A percentile compares a stretch with the other conserved stretches of the same genome.
These are phyloP conservation scores for Tubosaeta brunneosetosa DNA, from an alignment of 768 basidiomycete species.

Conservation along the genomic window DNA sequence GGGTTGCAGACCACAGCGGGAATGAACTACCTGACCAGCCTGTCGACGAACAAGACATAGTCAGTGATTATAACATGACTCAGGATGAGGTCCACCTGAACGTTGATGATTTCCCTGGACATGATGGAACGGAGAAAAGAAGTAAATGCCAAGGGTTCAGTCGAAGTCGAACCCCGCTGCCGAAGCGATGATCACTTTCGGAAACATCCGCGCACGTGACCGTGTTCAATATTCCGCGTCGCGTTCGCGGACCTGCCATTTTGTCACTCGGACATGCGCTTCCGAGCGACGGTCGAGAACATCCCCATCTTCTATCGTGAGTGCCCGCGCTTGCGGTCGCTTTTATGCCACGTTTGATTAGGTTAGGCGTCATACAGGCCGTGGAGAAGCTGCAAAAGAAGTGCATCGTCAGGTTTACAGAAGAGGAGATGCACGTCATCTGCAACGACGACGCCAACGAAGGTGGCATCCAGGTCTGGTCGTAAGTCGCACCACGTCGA, in stretches of 20 bases:
- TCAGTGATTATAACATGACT: constrained; percentile 7
- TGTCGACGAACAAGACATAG: constrained; percentile 20
- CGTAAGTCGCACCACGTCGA: constrained; percentile 39
- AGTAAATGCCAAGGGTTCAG: constrained; percentile 3
- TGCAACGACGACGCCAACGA: constrained; percentile 78
- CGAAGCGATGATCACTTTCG: constrained; percentile 13
- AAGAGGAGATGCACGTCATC: constrained; percentile 73
- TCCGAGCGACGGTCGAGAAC: constrained; percentile 56
- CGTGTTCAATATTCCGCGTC: constrained; percentile 16
- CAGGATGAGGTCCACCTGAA: constrained; percentile 48
- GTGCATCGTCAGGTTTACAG: constrained; percentile 77
- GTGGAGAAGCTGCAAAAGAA: constrained; percentile 81
- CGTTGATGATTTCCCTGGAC: constrained; percentile 78
- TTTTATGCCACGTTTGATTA: neutral
- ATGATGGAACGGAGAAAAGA: constrained; percentile 34
- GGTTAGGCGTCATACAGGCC: constrained; percentile 69
- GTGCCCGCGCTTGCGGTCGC: constrained; percentile 10
- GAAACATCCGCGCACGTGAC: constrained; percentile 25
- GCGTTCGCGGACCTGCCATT: neutral
- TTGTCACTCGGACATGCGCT: constrained; percentile 46
- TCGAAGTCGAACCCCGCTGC: constrained; percentile 8
- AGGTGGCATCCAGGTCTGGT: constrained; percentile 87
- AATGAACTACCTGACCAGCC: constrained; percentile 61
- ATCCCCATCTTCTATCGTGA: constrained; percentile 52
- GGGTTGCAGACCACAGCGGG: constrained; percentile 1